phyloP scores from a whole-genome alignment of 116 monocot species.

The Posidonia oceanica region DNA sequence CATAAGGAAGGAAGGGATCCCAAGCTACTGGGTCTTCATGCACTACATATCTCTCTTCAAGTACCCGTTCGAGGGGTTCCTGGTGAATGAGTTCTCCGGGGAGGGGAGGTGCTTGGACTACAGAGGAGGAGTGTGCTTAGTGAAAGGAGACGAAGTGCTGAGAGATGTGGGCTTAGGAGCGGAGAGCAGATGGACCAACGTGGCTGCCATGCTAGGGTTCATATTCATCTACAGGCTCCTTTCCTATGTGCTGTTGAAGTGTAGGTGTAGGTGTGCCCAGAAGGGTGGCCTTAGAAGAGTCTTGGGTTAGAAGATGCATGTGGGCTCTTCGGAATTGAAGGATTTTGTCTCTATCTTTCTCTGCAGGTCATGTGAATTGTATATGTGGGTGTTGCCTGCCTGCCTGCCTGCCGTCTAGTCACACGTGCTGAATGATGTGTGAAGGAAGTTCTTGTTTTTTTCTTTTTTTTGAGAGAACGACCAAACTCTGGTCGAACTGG shows the following conservation, averaged over 20 bases:
- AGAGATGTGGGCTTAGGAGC: slow-evolving; percentile 43
- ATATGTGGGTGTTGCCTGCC: too few species aligned
- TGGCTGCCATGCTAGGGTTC: slow-evolving; percentile 55
- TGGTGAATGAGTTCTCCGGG: slow-evolving; percentile 70
- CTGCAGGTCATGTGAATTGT: too few species aligned
- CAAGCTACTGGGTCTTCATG: slow-evolving; percentile 84
- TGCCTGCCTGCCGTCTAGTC: too few species aligned
- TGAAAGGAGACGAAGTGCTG: slow-evolving; percentile 45
- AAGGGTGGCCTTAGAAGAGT: slow-evolving; percentile 34
- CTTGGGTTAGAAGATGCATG: slow-evolving; percentile 5
- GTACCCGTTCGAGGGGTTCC: slow-evolving; percentile 76
- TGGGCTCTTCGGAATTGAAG: too few species aligned
- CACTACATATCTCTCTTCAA: slow-evolving; percentile 78
- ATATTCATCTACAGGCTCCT: slow-evolving; percentile 50
- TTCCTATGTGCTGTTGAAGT: slow-evolving; percentile 47
- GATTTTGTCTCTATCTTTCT: too few species aligned
- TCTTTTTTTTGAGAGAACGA: too few species aligned
- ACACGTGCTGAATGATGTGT: too few species aligned
- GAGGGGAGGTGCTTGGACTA: slow-evolving; percentile 42
- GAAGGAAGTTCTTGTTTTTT: too few species aligned
- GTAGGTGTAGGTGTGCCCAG: slow-evolving; percentile 37
- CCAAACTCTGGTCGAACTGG: too few species aligned
- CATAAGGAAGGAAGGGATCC: slow-evolving; percentile 63
- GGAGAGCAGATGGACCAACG: slow-evolving; percentile 51
- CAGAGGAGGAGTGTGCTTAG: slow-evolving; percentile 30